Percentiles rank a stretch among this genome's conserved stretches.
Evolutionary conservation across 2,329 filamentous ascomycete genomes (phyloP).

Genomic region (Aphanocladium album): DNA sequence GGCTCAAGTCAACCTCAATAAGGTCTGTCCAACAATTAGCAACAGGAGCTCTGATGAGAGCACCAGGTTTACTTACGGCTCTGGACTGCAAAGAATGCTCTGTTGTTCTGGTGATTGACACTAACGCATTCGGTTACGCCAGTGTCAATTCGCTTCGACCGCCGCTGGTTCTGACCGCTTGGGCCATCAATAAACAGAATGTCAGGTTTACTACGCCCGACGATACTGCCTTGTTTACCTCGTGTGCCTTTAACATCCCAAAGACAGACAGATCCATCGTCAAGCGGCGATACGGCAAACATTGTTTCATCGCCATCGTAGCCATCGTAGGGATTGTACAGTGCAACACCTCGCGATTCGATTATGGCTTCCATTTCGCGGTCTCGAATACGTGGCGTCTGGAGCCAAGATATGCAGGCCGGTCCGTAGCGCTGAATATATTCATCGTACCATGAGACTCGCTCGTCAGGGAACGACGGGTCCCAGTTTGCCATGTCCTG

Average conservation of each 20-base stretch:
- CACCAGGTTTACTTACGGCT: conserved; percentile 46
- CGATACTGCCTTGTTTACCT: conserved; percentile 53
- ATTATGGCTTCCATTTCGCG: conserved; percentile 41
- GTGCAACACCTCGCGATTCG: conserved; percentile 69
- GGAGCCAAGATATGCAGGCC: conserved; percentile 71
- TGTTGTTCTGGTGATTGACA: conserved; percentile 61
- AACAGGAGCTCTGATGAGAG: not conserved
- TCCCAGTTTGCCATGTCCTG: conserved; percentile 78
- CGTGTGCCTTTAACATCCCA: conserved; percentile 68
- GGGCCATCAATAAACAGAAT: conserved; percentile 58
- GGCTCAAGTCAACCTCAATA: conserved; percentile 76
- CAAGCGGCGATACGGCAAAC: conserved; percentile 69
- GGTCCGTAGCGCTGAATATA: conserved; percentile 78
- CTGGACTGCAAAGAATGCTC: conserved; percentile 76
- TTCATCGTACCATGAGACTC: conserved; percentile 80
- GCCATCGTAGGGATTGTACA: conserved; percentile 53
- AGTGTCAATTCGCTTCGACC: conserved; percentile 63
- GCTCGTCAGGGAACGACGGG: conserved; percentile 66
- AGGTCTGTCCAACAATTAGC: conserved; percentile 41
- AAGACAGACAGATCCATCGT: conserved; percentile 81
- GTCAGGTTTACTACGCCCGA: conserved; percentile 60
- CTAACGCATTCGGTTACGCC: conserved; percentile 77
- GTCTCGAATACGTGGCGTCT: conserved; percentile 49
- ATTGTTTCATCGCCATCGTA: conserved; percentile 39
- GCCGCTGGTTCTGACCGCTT: conserved; percentile 38